These are phyloP conservation scores for Vinca minor DNA, from an alignment of 257 asterid species.

Conservation along the genomic window DNA sequence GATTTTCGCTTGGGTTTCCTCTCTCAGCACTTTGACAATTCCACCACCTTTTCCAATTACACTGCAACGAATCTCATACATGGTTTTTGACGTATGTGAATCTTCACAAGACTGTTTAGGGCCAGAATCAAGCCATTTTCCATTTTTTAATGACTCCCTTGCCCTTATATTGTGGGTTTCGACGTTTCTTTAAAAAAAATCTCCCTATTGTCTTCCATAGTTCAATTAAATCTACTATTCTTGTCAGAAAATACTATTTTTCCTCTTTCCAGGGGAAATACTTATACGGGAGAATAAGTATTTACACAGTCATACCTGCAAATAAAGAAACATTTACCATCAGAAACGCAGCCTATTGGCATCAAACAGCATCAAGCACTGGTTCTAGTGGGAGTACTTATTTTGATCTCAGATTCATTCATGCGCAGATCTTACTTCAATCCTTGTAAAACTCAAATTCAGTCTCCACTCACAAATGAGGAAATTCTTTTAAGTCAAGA, in stretches of 20 bases:
- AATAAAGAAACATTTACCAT: not conserved
- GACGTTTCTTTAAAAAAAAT: conserved; percentile 31
- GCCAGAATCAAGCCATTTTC: conserved; percentile 29
- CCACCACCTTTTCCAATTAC: conserved; percentile 83
- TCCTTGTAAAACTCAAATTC: not conserved
- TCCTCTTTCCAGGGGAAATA: not conserved
- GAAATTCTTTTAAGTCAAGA: not conserved
- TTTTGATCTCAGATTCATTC: not conserved
- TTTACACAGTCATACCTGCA: conserved; percentile 9
- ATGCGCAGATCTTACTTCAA: not conserved
- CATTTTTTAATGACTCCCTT: conserved; percentile 44
- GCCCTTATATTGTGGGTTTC: conserved; percentile 53
- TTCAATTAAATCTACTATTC: conserved; percentile 3
- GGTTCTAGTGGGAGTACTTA: not conserved
- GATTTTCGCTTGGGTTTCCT: conserved; percentile 75
- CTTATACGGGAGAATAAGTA: not conserved
- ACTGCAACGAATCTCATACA: conserved; percentile 58
- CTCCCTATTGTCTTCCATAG: conserved; percentile 58
- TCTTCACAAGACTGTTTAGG: conserved; percentile 34
- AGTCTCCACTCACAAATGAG: not conserved
- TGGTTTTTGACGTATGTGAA: conserved; percentile 42
- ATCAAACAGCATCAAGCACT: conserved; percentile 7
- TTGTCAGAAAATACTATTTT: not conserved
- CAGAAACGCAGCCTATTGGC: not conserved
- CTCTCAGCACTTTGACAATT: conserved; percentile 66